Evolutionary conservation across 257 asterid species (phyloP).

Genomic region (Haberlea rhodopensis): DNA sequence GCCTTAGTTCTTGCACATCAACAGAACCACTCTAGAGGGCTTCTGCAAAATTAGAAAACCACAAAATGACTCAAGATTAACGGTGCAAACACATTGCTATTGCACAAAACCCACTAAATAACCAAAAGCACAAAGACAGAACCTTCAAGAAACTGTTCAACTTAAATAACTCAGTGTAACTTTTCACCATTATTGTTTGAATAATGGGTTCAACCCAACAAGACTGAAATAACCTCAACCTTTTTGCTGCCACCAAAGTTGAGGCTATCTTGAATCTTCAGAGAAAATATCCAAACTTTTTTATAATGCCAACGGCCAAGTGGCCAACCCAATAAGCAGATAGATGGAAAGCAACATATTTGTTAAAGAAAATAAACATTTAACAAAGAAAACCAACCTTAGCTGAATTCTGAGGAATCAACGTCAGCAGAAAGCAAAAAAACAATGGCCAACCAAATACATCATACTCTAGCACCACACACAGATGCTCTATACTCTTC

Average conservation of each 20-base stretch:
- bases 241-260: conserved; percentile 44
- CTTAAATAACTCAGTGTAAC: conserved; percentile 26
- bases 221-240: conserved; percentile 36
- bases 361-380: neutral
- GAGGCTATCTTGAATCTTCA: conserved; percentile 41
- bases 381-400: conserved; percentile 16
- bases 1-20: conserved; percentile 35
- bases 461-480: conserved; percentile 27
- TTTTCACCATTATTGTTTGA: conserved; percentile 8
- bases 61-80: conserved; percentile 18
- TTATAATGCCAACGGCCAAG: conserved; percentile 19
- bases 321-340: conserved; percentile 24
- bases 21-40: conserved; percentile 28
- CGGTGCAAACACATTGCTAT: conserved; percentile 5
- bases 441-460: conserved; percentile 25
- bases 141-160: conserved; percentile 24
- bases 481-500: conserved; percentile 28
- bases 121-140: conserved; percentile 17
- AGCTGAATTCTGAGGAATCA: conserved; percentile 27
- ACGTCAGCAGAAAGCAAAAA: conserved; percentile 27
- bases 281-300: conserved; percentile 31
- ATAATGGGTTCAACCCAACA: conserved; percentile 39
- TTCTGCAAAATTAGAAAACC: conserved; percentile 43
- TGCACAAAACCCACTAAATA: conserved; percentile 15
- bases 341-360: conserved; percentile 30